Conservation (phyloP, 2,329 filamentous ascomycete genomes). For the Pyricularia sp. region DNA sequence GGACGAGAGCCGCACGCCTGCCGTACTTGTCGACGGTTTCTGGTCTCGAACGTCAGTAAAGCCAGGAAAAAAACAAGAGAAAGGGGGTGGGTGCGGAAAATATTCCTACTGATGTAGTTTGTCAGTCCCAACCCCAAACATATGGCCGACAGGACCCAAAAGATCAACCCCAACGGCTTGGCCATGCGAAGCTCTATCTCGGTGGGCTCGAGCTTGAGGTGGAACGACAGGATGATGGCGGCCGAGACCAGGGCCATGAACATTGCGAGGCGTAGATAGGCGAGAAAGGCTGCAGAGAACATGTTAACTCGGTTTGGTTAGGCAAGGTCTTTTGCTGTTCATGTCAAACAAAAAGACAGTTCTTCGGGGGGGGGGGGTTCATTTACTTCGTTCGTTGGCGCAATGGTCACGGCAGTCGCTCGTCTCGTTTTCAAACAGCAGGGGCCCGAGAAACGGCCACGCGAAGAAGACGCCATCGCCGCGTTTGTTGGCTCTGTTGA, state of each 20-base stretch:
- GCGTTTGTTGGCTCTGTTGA: background rate
- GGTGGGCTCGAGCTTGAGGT: constrained; percentile 67
- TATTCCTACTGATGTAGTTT: constrained; percentile 70
- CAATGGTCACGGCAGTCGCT: constrained; percentile 62
- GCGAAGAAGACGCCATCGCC: constrained; percentile 40
- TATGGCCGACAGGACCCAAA: constrained; percentile 74
- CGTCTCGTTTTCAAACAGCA: constrained; percentile 65
- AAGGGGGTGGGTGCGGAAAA: background rate
- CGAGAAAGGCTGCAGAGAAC: constrained; percentile 57
- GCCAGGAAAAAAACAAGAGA: background rate
- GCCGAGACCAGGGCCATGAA: constrained; percentile 87
- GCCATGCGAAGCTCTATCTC: constrained; percentile 66
- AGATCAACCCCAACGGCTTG: constrained; percentile 74
- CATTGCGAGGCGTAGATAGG: constrained; percentile 79
- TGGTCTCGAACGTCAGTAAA: constrained; percentile 14
- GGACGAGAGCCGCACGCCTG: constrained; percentile 70
- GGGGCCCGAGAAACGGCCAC: constrained; percentile 54
- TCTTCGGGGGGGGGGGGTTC: no score
- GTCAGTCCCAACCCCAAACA: constrained; percentile 69
- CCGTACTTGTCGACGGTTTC: constrained; percentile 73
- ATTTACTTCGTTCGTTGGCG: constrained; percentile 63
- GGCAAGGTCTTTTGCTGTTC: background rate
- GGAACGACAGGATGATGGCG: constrained; percentile 88
- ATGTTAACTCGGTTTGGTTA: background rate
- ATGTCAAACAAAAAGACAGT: no score